Conservation (phyloP, 192 early-diverging fungal species). For the Physocladia obscura region DNA sequence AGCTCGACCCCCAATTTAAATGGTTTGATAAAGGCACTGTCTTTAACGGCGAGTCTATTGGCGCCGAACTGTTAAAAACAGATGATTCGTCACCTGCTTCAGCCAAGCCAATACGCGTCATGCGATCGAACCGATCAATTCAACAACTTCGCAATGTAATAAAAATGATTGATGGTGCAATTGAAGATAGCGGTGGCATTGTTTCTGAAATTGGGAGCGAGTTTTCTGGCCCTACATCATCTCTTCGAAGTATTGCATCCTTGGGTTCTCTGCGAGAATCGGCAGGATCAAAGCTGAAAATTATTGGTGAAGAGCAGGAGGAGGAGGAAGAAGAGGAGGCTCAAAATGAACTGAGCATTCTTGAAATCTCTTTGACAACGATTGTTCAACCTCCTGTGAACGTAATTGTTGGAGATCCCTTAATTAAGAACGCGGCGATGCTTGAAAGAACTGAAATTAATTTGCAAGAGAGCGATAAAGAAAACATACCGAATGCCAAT, state of each 20-base stretch:
- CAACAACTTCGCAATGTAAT: constrained; percentile 1
- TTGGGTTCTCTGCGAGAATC: background rate
- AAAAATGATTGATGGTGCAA: constrained; percentile 7
- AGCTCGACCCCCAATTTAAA: constrained; percentile 13
- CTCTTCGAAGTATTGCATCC: background rate
- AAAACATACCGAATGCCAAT: too few relatives aligned
- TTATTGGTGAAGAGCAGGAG: background rate
- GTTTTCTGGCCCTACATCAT: background rate
- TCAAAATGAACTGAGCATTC: background rate
- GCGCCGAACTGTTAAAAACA: background rate
- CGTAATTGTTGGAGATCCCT: background rate
- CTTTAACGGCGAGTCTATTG: background rate
- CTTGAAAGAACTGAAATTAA: too few relatives aligned
- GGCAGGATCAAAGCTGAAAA: background rate
- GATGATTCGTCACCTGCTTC: background rate
- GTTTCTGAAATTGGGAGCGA: background rate
- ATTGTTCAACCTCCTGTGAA: too few relatives aligned
- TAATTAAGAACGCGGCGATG: too few relatives aligned
- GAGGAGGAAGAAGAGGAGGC: background rate
- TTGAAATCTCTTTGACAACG: too few relatives aligned
- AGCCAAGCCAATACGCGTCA: background rate
- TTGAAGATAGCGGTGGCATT: constrained; percentile 7
- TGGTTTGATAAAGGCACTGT: background rate
- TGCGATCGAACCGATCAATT: background rate
- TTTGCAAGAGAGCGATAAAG: too few relatives aligned